phyloP scores from a whole-genome alignment of 257 asterid species.

The Orobanche coerulescens region DNA sequence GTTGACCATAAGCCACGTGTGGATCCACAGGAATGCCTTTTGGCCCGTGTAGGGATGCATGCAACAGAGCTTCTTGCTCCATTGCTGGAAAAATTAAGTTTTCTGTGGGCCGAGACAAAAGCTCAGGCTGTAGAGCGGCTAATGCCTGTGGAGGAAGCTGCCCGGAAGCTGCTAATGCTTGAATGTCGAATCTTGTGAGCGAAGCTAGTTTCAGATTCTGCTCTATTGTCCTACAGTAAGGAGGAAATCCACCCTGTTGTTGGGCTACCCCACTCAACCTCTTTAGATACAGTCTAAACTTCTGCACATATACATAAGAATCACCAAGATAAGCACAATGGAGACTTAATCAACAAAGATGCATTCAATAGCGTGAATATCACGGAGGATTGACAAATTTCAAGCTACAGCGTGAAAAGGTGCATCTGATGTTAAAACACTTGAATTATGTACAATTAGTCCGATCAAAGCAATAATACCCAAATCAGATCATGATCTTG shows the following conservation, averaged over 20 bases:
- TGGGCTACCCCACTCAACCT: slow-evolving; percentile 77
- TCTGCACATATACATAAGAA: slow-evolving; percentile 42
- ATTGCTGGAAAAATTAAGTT: slow-evolving; percentile 46
- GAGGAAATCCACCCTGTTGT: slow-evolving; percentile 52
- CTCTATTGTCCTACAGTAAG: slow-evolving; percentile 53
- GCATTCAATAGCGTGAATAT: background rate
- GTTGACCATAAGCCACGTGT: slow-evolving; percentile 46
- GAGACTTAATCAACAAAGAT: slow-evolving; percentile 1
- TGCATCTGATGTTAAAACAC: background rate
- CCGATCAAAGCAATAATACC: background rate
- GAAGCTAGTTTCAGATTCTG: slow-evolving; percentile 47
- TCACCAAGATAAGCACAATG: slow-evolving; percentile 4
- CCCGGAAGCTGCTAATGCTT: slow-evolving; percentile 61
- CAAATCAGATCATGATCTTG: background rate
- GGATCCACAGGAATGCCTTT: slow-evolving; percentile 43
- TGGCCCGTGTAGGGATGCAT: slow-evolving; percentile 47
- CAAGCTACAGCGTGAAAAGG: background rate
- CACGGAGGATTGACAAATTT: background rate
- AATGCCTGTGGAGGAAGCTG: slow-evolving; percentile 61
- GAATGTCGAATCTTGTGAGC: slow-evolving; percentile 58
- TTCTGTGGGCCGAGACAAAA: slow-evolving; percentile 47
- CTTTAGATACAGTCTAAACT: slow-evolving; percentile 71
- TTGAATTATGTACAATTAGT: background rate
- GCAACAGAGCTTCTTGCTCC: slow-evolving; percentile 48
- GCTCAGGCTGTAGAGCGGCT: slow-evolving; percentile 61